Percentiles rank a stretch among this genome's conserved stretches.
Conservation (phyloP, 805 yeast genomes). For the Zygosaccharomyces kombuchaensis region DNA sequence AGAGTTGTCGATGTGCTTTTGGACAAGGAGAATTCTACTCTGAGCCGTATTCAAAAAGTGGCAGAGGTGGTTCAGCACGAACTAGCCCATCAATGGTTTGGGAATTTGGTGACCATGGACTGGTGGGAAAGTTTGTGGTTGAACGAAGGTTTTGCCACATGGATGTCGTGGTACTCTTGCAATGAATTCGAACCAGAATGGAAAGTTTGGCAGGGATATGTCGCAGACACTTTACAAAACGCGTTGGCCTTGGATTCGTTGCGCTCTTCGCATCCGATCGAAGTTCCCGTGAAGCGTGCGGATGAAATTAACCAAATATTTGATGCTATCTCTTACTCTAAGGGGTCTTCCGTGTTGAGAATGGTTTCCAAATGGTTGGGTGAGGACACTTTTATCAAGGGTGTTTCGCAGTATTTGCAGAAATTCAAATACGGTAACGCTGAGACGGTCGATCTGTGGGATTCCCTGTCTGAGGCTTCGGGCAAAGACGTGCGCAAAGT, state of each 20-base stretch:
- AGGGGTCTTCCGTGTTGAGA: constrained; percentile 74
- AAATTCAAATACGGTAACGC: constrained; percentile 77
- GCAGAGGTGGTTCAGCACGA: constrained; percentile 87
- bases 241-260: constrained; percentile 74
- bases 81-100: constrained; percentile 90
- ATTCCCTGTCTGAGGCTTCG: constrained; percentile 60
- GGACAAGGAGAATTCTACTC: constrained; percentile 65
- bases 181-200: constrained; percentile 74
- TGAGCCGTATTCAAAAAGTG: constrained; percentile 63
- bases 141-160: constrained; percentile 86
- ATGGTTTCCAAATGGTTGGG: constrained; percentile 81
- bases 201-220: constrained; percentile 84
- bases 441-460: constrained; percentile 72
- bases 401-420: constrained; percentile 73
- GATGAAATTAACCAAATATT: constrained; percentile 80
- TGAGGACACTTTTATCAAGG: constrained; percentile 69
- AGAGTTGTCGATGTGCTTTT: constrained; percentile 70
- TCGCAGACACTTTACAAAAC: constrained; percentile 67
- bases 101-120: constrained; percentile 85
- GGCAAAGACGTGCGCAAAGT: constrained; percentile 68
- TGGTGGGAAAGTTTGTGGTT: constrained; percentile 92
- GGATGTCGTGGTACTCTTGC: constrained; percentile 87
- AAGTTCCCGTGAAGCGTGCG: constrained; percentile 74
- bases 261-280: constrained; percentile 81
- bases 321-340: constrained; percentile 77